Evolutionary conservation across 176 grass and related monocot species (phyloP), one percentile per base, ranked within the genome.

Genomic region (Stipa capillata): DNA sequence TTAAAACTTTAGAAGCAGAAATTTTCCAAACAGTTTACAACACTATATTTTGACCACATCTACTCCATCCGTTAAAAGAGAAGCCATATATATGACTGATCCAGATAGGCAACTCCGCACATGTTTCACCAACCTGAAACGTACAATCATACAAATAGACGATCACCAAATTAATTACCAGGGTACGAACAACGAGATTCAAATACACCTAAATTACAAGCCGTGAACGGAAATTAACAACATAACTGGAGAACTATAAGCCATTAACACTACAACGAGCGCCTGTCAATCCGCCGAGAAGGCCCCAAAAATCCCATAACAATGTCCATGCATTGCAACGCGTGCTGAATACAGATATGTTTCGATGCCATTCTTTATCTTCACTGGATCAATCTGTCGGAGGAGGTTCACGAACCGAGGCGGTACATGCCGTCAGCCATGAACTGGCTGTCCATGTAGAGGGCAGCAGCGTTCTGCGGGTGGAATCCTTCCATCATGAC

Each of bases 401-500:
- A 3, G n/a, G 12, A 6, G 21, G 20, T 48, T 89, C 52, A 93
- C 2, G 87, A 89, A 65, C 87, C 90, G 0, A 93, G 76, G 58
- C 84, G 82, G 17, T 87, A 93, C 70, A 90, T 74, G n/a, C 84
- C 91, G 4, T 90, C 87, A 0, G 78, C 77, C 84, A 90, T 93
- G 85, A 90, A 87, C 1, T 80, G 85, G 18, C 85, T 82, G 2
- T 93, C 87, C 84, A 93, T 70, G 72, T 82, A 90, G 24, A 90
- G 39, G 6, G 84, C 72, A 0, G 87, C 87, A 0, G 87, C 84
- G 2, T 17, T 93, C 51, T 90, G 87, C 0, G 87, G 85, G 75
- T 93, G 91, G 69, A 85, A 93, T 1, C 91, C 85, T 57, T 90
- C 91, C 87, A 90, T 85, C 87, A 93, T 84, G 42, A 93, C 87